phyloP scores from a whole-genome alignment of 2,329 filamentous ascomycete genomes.

The Zymoseptoria crescenta region DNA sequence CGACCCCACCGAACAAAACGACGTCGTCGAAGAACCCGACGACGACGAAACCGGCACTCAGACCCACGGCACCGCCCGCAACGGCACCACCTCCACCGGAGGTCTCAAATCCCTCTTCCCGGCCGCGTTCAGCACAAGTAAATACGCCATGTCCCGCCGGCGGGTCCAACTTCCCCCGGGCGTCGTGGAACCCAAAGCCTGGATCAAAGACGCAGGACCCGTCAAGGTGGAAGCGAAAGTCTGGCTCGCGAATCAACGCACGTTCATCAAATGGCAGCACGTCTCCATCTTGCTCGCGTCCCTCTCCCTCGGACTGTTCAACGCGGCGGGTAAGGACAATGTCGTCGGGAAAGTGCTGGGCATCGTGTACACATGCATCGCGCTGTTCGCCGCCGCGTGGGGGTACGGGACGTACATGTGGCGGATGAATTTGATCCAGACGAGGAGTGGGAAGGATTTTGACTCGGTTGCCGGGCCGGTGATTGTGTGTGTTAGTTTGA shows the following conservation, averaged over 20 bases:
- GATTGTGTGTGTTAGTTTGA: constrained; percentile 71
- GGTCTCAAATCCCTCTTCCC: constrained; percentile 67
- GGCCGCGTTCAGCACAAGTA: constrained; percentile 65
- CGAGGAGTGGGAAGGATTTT: constrained; percentile 85
- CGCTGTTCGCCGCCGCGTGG: constrained; percentile 77
- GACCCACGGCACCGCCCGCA: constrained; percentile 19
- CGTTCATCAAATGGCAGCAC: constrained; percentile 98
- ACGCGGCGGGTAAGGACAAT: constrained; percentile 70
- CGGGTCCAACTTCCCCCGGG: constrained; percentile 66
- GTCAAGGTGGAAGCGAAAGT: constrained; percentile 95
- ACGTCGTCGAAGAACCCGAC: constrained; percentile 39
- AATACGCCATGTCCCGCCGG: constrained; percentile 55
- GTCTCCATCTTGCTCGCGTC: constrained; percentile 81
- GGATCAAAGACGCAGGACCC: constrained; percentile 91
- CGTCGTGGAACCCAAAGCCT: constrained; percentile 73
- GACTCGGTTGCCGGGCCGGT: constrained; percentile 82
- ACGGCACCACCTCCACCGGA: constrained; percentile 40
- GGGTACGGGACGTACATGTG: constrained; percentile 76
- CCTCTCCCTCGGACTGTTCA: constrained; percentile 77
- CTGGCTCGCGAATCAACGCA: constrained; percentile 96
- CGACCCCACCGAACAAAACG: constrained; percentile 25
- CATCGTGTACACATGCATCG: constrained; percentile 74
- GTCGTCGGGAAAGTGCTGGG: constrained; percentile 69
- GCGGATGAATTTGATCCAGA: constrained; percentile 69
- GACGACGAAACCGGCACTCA: constrained; percentile 41